Percentiles rank a stretch among this genome's conserved stretches.
Evolutionary conservation across 345 rosid genomes (phyloP).

Genomic region (Eucalyptus erythrocorys): DNA sequence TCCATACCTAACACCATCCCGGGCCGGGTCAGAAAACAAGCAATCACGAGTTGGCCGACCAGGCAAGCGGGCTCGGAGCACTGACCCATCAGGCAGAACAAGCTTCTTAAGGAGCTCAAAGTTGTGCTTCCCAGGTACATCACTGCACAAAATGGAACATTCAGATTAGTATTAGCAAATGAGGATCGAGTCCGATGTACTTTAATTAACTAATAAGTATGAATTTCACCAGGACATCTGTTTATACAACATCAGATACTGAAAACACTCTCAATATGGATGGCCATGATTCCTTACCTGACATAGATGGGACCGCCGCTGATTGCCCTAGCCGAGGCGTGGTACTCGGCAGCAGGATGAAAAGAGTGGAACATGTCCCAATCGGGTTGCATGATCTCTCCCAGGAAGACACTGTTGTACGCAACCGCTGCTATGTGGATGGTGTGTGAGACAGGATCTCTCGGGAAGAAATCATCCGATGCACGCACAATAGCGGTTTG

Average conservation of each 20-base stretch:
- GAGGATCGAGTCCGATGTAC: neutral
- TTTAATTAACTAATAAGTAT: neutral
- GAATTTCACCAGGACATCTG: neutral
- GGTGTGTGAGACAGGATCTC: conserved; percentile 86
- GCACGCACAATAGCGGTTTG: conserved; percentile 90
- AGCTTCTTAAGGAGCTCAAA: conserved; percentile 68
- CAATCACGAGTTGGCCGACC: conserved; percentile 91
- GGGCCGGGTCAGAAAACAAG: conserved; percentile 75
- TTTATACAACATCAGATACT: neutral
- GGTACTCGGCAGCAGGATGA: conserved; percentile 90
- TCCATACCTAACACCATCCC: conserved; percentile 66
- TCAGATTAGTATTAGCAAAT: neutral
- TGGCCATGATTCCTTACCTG: conserved; percentile 19
- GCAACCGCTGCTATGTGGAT: conserved; percentile 90
- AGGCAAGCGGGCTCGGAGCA: conserved; percentile 75
- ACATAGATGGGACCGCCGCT: conserved; percentile 92
- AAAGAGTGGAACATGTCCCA: conserved; percentile 98
- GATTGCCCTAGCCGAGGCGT: conserved; percentile 91
- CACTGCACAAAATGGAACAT: conserved; percentile 31
- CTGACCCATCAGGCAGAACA: conserved; percentile 84
- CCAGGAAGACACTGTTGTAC: conserved; percentile 78
- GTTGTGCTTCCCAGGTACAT: conserved; percentile 88
- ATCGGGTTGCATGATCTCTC: conserved; percentile 87
- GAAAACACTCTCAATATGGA: neutral
- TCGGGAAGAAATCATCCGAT: conserved; percentile 90